Evolutionary conservation across 2,329 filamentous ascomycete genomes (phyloP).

Genomic region (Aspergillus felis): DNA sequence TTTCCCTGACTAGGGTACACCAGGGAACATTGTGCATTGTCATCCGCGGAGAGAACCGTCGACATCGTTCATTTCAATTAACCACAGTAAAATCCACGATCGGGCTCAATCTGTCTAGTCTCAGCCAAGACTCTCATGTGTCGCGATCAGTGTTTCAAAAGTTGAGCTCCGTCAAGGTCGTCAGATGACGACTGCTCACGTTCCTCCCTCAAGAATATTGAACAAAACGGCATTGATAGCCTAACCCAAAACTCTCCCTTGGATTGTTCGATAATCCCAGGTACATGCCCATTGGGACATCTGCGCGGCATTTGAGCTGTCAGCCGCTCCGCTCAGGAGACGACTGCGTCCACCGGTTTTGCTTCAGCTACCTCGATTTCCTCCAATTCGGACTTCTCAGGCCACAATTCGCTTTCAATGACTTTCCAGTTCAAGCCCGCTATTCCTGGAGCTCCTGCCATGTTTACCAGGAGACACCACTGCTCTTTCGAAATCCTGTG

Average conservation of each 20-base stretch:
- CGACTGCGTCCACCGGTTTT: neutral
- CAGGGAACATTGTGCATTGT: neutral
- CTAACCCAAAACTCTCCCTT: neutral
- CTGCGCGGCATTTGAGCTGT: neutral
- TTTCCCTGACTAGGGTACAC: neutral
- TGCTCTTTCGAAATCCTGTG: conserved; percentile 17
- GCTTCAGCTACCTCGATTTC: neutral
- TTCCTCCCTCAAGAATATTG: neutral
- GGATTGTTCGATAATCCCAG: neutral
- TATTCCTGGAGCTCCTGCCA: conserved; percentile 12
- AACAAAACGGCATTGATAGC: neutral
- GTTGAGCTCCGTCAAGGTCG: neutral
- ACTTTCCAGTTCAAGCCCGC: conserved; percentile 23
- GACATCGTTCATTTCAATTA: neutral
- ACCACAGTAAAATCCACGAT: neutral
- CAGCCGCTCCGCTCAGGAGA: neutral
- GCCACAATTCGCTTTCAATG: conserved; percentile 11
- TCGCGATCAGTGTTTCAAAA: neutral
- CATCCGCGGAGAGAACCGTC: neutral
- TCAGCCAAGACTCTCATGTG: neutral
- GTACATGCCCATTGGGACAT: neutral
- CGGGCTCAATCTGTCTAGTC: neutral
- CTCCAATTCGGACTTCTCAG: conserved; percentile 1
- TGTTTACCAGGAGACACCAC: conserved; percentile 19
- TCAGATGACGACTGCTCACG: neutral